Base-by-base conservation (phyloP, 192 early-diverging fungal species). In the Coemansia sp. region DNA sequence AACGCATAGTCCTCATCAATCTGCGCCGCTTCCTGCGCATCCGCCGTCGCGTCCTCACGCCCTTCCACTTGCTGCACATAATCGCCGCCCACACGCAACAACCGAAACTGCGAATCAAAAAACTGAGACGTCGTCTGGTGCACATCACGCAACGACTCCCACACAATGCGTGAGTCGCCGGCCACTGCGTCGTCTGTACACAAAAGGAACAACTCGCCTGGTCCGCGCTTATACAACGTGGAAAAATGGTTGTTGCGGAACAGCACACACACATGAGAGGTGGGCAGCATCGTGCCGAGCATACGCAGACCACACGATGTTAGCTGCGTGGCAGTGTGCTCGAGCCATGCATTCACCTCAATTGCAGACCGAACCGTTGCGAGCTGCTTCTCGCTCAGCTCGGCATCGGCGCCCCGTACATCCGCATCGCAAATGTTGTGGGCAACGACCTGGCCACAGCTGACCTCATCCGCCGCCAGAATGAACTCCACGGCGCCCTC, bases 161-260 rank as follows among this genome's bases (percentile, higher is more conserved):
- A 93, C 3, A 90, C 88, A 8, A 91, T 73, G 1, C 85, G 75
- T 2, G 71, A 45, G 56, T 91, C 88, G 59, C 78, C 75, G 0
- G 86, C 89, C 58, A 90, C 69, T 23, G 78, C 87, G 13, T 87
- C 82, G 54, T 93, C 91, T 8, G 91, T 91, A 39, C 89, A 88
- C 22, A 93, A 75, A 16, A 85, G 77, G 45, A 86, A 81, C 8
- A 80, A 69, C 35, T 82, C 84, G 5, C 80, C 79, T 29, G 74
- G 45, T 0, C 70, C 71, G 35, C 85, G 85, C 70, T 87, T 87
- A 49, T 82, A 88, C 32, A 93, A 69, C 7, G 90, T 91, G 9
- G 88, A 91, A 51, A 93, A 93, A 60, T 97, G 95, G 72, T 98
- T 98, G 75, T 97, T 97, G 57, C 94, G 84, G 82, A 98, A 98